phyloP scores from a whole-genome alignment of 495 filamentous ascomycete species.

The Patellaria atrata region DNA sequence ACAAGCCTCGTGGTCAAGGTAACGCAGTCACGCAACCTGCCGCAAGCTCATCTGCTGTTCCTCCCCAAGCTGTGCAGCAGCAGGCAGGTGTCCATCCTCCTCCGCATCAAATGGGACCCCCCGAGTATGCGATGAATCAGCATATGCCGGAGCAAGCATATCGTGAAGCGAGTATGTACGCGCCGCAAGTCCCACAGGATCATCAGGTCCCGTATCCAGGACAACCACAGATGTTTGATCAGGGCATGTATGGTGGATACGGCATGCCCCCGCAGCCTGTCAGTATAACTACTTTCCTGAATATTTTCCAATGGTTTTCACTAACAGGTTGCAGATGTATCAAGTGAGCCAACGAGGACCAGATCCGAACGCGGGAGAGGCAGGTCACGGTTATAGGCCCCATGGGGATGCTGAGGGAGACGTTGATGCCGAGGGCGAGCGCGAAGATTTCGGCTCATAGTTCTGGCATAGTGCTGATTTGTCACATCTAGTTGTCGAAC shows the following conservation, averaged over 20 bases:
- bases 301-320: slow-evolving; percentile 7
- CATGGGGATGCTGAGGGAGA: slow-evolving; percentile 35
- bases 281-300: slow-evolving; percentile 23
- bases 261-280: slow-evolving; percentile 78
- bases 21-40: slow-evolving; percentile 36
- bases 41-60: slow-evolving; percentile 23
- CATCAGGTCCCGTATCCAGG: slow-evolving; percentile 58
- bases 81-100: slow-evolving; percentile 45
- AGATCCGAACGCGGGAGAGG: slow-evolving; percentile 30
- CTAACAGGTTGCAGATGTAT: slow-evolving; percentile 36
- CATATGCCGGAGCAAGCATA: slow-evolving; percentile 40
- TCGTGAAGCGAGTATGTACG: slow-evolving; percentile 63
- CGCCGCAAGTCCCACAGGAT: slow-evolving; percentile 56
- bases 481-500: too few species aligned
- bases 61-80: slow-evolving; percentile 16
- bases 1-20: slow-evolving; percentile 49
- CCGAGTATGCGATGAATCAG: slow-evolving; percentile 42
- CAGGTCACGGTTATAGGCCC: slow-evolving; percentile 19
- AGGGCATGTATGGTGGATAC: slow-evolving; percentile 71
- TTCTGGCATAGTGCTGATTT: too few species aligned
- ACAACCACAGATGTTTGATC: slow-evolving; percentile 62
- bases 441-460: slow-evolving; percentile 27
- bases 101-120: slow-evolving; percentile 54
- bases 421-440: slow-evolving; percentile 44
- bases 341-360: slow-evolving; percentile 39